A percentile compares a stretch with the other conserved stretches of the same genome.
Evolutionary conservation across 345 rosid species (phyloP).

Genomic region (Capsella bursapastoris): DNA sequence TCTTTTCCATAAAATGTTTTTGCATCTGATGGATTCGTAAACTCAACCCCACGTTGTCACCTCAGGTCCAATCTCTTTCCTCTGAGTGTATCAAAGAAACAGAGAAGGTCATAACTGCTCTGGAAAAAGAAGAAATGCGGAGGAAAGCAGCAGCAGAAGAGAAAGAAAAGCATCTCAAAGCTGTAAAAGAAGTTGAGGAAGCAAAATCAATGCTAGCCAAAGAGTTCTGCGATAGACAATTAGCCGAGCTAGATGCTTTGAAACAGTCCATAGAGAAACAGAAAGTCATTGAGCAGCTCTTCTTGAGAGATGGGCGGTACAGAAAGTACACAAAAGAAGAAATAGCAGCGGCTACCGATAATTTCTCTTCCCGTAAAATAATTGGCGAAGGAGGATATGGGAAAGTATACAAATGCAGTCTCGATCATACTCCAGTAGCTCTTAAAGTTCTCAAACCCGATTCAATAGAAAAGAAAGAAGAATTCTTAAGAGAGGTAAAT

Average conservation of each 20-base stretch:
- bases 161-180: slow-evolving; percentile 68
- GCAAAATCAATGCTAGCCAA: slow-evolving; percentile 69
- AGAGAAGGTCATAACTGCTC: slow-evolving; percentile 60
- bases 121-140: slow-evolving; percentile 67
- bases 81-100: slow-evolving; percentile 72
- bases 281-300: slow-evolving; percentile 65
- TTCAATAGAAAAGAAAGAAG: slow-evolving; percentile 65
- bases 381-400: slow-evolving; percentile 96
- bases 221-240: slow-evolving; percentile 63
- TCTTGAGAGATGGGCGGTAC: slow-evolving; percentile 65
- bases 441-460: slow-evolving; percentile 70
- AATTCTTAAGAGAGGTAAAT: slow-evolving; percentile 84
- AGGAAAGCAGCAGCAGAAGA: slow-evolving; percentile 71
- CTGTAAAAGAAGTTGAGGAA: slow-evolving; percentile 68
- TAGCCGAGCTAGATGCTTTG: slow-evolving; percentile 70
- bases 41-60: slow-evolving; percentile 24
- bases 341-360: slow-evolving; percentile 65
- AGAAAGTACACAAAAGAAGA: slow-evolving; percentile 72
- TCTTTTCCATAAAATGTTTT: neutral
- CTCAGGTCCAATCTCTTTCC: slow-evolving; percentile 72
- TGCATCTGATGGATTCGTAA: slow-evolving; percentile 21
- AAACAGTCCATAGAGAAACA: slow-evolving; percentile 73
- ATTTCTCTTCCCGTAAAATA: slow-evolving; percentile 61
- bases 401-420: slow-evolving; percentile 80
- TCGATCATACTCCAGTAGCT: slow-evolving; percentile 85